Base-by-base conservation (phyloP, 2,329 filamentous ascomycete species). In the Blastomyces parvus region DNA sequence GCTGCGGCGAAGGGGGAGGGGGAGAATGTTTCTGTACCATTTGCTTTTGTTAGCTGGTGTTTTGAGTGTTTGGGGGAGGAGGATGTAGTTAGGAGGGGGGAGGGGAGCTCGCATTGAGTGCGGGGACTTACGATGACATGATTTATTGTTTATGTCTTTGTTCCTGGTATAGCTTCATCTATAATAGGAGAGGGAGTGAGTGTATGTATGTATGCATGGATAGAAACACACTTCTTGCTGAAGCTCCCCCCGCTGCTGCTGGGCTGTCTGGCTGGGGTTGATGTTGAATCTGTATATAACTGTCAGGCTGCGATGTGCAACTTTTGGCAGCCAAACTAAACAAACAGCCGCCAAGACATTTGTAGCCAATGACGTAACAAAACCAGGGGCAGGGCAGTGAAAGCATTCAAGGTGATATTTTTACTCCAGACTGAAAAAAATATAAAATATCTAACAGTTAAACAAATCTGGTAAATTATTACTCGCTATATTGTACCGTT, bases 1-100 rank as follows among this genome's bases (percentile, higher is more conserved):
- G 60, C 91, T 93, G 73, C 88, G 89, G 70, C 93, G 90, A 77
- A 97, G 97, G 9, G 93, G 92, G 66, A 96, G 82, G 73, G 87
- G 86, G 63, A 96, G 83, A 63, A 81, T 78, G 65, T 79, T 80
- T 61, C 78, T 80, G 62, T n/a, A 30, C 0, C 48, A 25, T 33
- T 60, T n/a, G 25, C 22, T 17, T 48, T 22, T 52, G 19, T 27
- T 63, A 59, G 50, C 27, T 19, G n/a, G 19, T 1, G 11, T 17
- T 57, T 40, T 8, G 36, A 19, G 17, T 27, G 25, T 17, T 11
- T 38, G 5, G 56, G 19, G 33, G 9, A 44, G 19, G 38, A 14
- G 38, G 36, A 17, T n/a, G n/a, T n/a, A n/a, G n/a, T n/a, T n/a
- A n/a, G 30, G 38, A 17, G 38, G 17, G 33, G 9, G 55, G 2